Evolutionary conservation across 805 yeast species (phyloP).

Genomic region (Danielia oregonensis): DNA sequence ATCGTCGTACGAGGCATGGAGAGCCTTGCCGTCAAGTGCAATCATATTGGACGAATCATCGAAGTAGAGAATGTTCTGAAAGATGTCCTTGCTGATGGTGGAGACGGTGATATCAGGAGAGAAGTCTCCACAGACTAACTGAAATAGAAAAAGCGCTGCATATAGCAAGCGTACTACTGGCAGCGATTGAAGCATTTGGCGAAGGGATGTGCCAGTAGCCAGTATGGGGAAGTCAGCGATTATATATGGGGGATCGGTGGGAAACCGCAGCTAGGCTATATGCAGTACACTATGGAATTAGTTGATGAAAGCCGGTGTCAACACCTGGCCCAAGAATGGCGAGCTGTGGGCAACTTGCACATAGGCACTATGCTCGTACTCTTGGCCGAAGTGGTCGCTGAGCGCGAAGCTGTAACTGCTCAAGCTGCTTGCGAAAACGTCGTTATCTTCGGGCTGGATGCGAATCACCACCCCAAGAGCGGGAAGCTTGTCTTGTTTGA

Average conservation of each 20-base stretch:
- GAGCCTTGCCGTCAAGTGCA: conserved; percentile 1
- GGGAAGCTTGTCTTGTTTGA: conserved; percentile 11
- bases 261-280: neutral
- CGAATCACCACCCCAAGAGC: conserved; percentile 20
- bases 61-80: conserved; percentile 2
- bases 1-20: conserved; percentile 39
- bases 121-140: neutral
- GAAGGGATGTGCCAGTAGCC: too few species aligned
- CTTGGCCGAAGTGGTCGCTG: conserved; percentile 20
- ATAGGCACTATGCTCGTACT: conserved; percentile 16
- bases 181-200: neutral
- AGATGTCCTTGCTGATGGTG: neutral
- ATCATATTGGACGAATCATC: conserved; percentile 8
- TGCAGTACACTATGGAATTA: neutral
- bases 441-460: conserved; percentile 26
- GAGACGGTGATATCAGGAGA: neutral
- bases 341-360: conserved; percentile 15
- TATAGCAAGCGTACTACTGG: neutral
- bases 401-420: conserved; percentile 28
- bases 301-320: too few species aligned
- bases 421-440: conserved; percentile 28
- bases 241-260: neutral
- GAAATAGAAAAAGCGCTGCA: neutral
- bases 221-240: too few species aligned
- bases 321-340: conserved; percentile 18